A percentile compares a stretch with the other conserved stretches of the same genome.
Conservation (phyloP, 257 asterid genomes). For the Capsicum pubescens region DNA sequence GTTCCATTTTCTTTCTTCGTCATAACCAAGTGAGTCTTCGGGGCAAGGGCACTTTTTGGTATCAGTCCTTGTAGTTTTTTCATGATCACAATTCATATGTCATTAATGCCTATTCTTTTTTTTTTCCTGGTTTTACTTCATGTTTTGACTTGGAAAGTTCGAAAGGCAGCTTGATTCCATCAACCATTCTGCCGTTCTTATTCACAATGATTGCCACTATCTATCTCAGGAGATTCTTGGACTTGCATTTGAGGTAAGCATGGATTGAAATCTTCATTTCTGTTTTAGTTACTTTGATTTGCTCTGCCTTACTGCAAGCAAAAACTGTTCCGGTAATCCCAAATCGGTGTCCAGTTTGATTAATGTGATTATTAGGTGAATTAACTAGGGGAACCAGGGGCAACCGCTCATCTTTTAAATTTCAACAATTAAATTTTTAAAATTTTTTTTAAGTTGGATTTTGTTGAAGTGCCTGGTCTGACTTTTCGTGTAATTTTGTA, state of each 20-base stretch:
- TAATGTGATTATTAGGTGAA: not conserved
- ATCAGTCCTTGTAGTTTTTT: not conserved
- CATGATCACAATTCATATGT: conserved; percentile 6
- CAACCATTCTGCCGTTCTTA: conserved; percentile 89
- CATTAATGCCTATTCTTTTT: not conserved
- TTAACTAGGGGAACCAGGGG: conserved; percentile 3
- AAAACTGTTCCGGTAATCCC: not conserved
- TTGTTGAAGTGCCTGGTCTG: not conserved
- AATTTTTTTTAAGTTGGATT: not conserved
- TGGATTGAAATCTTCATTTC: conserved; percentile 25
- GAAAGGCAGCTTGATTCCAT: conserved; percentile 89
- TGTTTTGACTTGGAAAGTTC: conserved; percentile 62
- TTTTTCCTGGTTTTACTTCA: conserved; percentile 31
- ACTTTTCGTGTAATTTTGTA: not conserved
- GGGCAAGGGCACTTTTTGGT: conserved; percentile 22
- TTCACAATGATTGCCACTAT: conserved; percentile 94
- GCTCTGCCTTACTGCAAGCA: not conserved
- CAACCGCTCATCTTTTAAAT: not conserved
- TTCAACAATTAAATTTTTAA: not conserved
- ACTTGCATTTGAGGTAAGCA: conserved; percentile 88
- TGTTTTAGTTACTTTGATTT: conserved; percentile 7
- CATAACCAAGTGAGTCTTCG: not conserved
- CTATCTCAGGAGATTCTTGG: conserved; percentile 95
- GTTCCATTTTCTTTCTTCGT: not conserved
- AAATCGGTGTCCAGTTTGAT: not conserved